Percentiles rank a stretch among this genome's conserved stretches.
phyloP scores from a whole-genome alignment of 768 basidiomycete genomes.

The Xerocomus spinulosus region DNA sequence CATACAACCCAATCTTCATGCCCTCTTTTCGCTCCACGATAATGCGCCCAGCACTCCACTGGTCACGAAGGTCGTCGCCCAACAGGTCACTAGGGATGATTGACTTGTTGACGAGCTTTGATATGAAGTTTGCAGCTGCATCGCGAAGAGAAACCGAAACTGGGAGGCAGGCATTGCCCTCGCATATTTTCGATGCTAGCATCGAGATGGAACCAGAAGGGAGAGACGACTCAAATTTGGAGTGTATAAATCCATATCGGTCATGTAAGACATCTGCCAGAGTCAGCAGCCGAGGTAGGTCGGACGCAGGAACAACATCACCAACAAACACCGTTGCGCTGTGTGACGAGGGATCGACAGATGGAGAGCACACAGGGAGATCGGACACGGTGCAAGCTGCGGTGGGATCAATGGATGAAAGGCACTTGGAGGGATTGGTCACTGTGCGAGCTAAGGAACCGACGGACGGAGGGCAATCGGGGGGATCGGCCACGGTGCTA shows the following conservation, averaged over 20 bases:
- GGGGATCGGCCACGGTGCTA: too few species aligned
- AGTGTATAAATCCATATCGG: conserved; percentile 1
- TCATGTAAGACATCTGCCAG: not conserved
- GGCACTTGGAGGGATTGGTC: too few species aligned
- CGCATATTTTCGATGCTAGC: not conserved
- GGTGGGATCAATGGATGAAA: too few species aligned
- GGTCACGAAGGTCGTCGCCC: not conserved
- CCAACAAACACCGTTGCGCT: not conserved
- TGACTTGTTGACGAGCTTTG: not conserved
- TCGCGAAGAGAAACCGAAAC: not conserved
- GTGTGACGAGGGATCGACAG: not conserved
- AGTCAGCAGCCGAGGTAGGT: not conserved
- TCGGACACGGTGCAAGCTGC: too few species aligned
- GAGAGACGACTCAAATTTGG: not conserved
- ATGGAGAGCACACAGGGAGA: too few species aligned
- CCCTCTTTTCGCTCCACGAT: not conserved
- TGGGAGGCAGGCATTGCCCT: not conserved
- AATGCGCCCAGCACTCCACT: not conserved
- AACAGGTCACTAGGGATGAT: not conserved
- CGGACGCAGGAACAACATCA: not conserved
- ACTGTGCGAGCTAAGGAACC: too few species aligned
- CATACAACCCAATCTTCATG: not conserved
- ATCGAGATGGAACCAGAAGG: not conserved
- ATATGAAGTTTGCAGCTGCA: not conserved
- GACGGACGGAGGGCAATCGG: too few species aligned